Evolutionary conservation across 2,329 filamentous ascomycete genomes (phyloP).

Genomic region (Teratosphaeria epicoccoides): DNA sequence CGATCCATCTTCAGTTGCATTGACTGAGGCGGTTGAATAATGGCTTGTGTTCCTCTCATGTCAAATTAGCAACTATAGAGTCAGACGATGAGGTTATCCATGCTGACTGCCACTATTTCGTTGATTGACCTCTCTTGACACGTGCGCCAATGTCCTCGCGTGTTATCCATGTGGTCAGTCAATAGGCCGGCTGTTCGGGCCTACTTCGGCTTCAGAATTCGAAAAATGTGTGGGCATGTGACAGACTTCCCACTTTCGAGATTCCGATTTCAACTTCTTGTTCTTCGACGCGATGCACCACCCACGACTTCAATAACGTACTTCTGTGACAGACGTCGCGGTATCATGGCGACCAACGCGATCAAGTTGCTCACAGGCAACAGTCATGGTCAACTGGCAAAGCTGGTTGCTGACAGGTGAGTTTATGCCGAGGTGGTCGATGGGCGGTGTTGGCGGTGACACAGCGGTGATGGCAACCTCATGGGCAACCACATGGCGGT

Average conservation of each 20-base stretch:
- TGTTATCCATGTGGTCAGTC: too few species aligned
- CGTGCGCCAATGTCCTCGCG: neutral
- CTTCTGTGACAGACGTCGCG: conserved; percentile 11
- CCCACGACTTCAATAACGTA: neutral
- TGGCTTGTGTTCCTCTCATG: too few species aligned
- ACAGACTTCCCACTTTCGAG: neutral
- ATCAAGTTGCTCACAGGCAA: conserved; percentile 68
- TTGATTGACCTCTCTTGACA: too few species aligned
- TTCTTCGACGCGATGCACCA: neutral
- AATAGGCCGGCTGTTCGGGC: neutral
- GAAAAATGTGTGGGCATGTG: conserved; percentile 2
- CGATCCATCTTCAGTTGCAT: too few species aligned
- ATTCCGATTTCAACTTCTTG: neutral
- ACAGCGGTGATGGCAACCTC: too few species aligned
- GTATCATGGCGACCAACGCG: conserved; percentile 56
- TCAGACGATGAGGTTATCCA: too few species aligned
- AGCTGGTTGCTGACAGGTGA: conserved; percentile 57
- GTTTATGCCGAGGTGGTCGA: conserved; percentile 17
- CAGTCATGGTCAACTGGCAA: conserved; percentile 62
- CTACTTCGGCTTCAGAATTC: neutral
- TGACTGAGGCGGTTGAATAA: too few species aligned
- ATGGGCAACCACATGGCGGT: too few species aligned
- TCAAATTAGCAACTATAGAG: too few species aligned
- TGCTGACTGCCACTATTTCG: too few species aligned
- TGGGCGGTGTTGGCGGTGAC: neutral